A percentile compares a stretch with the other conserved stretches of the same genome.
Conservation (phyloP, 345 rosid species). For the Carallia pectinifolia region DNA sequence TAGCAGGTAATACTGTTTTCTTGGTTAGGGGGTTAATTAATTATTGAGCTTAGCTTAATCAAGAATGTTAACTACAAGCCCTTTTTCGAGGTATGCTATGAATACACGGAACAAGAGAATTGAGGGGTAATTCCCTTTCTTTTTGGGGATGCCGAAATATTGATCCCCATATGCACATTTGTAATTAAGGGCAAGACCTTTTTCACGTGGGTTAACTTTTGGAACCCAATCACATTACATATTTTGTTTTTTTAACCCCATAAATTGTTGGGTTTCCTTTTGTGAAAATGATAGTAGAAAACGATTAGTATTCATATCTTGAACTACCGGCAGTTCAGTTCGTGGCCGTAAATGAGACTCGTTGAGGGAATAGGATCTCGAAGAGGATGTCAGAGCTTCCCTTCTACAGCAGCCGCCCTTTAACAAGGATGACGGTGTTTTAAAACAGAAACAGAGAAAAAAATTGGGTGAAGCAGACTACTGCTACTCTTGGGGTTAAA, state of each 20-base stretch:
- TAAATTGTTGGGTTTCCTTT: background rate
- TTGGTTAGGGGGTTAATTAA: too few species aligned
- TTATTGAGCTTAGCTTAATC: too few species aligned
- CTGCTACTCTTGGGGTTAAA: constrained; percentile 78
- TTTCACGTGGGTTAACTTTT: too few species aligned
- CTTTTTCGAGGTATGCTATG: too few species aligned
- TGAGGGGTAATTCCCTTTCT: too few species aligned
- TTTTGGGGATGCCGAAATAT: too few species aligned
- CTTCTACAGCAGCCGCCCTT: constrained; percentile 81
- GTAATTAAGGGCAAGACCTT: too few species aligned
- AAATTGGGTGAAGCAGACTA: constrained; percentile 59
- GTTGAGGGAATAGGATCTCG: constrained; percentile 75
- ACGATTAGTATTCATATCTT: background rate
- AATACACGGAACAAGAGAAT: too few species aligned
- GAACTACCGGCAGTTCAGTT: constrained; percentile 65
- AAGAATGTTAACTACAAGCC: too few species aligned
- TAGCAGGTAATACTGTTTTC: too few species aligned
- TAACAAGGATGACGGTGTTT: constrained; percentile 60
- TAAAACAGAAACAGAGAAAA: constrained; percentile 43
- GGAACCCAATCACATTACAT: too few species aligned
- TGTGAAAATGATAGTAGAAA: background rate
- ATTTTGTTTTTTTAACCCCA: background rate
- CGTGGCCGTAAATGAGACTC: constrained; percentile 66
- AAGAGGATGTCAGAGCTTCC: constrained; percentile 80
- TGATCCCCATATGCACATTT: too few species aligned